Base-by-base conservation (phyloP, 805 yeast species). In the Brettanomyces nanus region DNA sequence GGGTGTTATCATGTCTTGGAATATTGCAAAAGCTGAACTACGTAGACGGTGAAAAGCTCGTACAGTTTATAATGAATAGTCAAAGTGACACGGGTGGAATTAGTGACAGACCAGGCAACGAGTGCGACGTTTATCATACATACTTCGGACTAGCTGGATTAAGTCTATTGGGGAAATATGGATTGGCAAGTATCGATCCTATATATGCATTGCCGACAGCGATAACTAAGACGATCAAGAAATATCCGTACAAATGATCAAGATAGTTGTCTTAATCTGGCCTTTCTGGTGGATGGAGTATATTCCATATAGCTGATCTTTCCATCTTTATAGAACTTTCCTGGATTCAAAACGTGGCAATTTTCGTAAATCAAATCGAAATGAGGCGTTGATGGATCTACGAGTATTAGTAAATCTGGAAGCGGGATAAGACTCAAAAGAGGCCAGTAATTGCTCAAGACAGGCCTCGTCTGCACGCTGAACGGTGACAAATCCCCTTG, bases 91-190 rank as follows among this genome's bases (percentile, higher is more conserved):
- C 63, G 10, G 99, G 99, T 23, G 99, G 99, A 0, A 80, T 92
- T 28, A 79, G 95, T 42, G 99, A 92, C 58, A 65, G 98, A 19
- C 84, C 86, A 7, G 95, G 80, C 32, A 87, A 94, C 54, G 86
- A 82, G 56, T 89, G 80, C 2, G 99, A 92, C 55, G 92, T 92
- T 0, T 92, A 77, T 54, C 99, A 92, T 55, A 92, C 98, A 0
- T 67, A 80, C 14, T 92, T 92, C 60, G 95, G 95, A 0, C 62
- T 90, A 17, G 81, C 96, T 0, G 99, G 96, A 0, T 64, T 92
- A 41, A 79, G 94, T 51, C 59, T 92, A 37, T 66, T 89, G 59
- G 83, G 82, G 2, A 73, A 61, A 40, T 76, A 74, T 14, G 62
- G 66, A 33, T 62, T 90, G 20, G 68, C 59, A n/a, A 64, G 67